These are phyloP conservation scores for Pichia scutulata DNA, from an alignment of 805 yeast genomes.

Conservation along the genomic window DNA sequence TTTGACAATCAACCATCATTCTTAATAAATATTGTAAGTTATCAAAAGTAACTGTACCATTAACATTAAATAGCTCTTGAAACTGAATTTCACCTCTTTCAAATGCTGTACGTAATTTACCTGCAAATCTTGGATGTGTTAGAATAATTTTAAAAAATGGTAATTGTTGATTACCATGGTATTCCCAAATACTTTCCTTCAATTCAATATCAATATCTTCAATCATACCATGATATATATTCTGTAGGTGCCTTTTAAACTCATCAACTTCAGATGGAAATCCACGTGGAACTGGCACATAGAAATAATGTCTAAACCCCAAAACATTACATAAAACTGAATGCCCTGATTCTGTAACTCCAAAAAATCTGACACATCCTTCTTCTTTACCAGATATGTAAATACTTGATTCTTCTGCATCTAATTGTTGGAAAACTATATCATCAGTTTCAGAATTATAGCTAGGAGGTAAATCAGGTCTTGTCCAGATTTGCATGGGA, in stretches of 20 bases:
- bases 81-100: constrained; percentile 73
- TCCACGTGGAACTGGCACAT: constrained; percentile 83
- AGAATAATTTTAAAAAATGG: constrained; percentile 75
- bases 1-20: constrained; percentile 85
- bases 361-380: constrained; percentile 76
- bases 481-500: constrained; percentile 32
- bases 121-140: constrained; percentile 56
- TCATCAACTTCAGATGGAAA: constrained; percentile 49
- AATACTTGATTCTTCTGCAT: constrained; percentile 75
- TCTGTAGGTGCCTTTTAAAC: constrained; percentile 40
- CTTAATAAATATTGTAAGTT: constrained; percentile 81
- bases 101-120: constrained; percentile 67
- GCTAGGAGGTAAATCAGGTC: constrained; percentile 47
- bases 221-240: constrained; percentile 49
- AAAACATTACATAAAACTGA: constrained; percentile 85
- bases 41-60: constrained; percentile 71
- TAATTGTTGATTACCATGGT: constrained; percentile 63
- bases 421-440: constrained; percentile 81
- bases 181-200: constrained; percentile 94
- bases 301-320: constrained; percentile 84
- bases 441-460: constrained; percentile 45
- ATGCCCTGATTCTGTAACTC: constrained; percentile 82
- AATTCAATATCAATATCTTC: constrained; percentile 49
- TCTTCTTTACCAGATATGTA: constrained; percentile 33
- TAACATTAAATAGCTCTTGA: constrained; percentile 53